Evolutionary conservation across 2,329 filamentous ascomycete genomes (phyloP), one percentile per base, ranked within the genome.

Genomic region (Didymella arachidicola): DNA sequence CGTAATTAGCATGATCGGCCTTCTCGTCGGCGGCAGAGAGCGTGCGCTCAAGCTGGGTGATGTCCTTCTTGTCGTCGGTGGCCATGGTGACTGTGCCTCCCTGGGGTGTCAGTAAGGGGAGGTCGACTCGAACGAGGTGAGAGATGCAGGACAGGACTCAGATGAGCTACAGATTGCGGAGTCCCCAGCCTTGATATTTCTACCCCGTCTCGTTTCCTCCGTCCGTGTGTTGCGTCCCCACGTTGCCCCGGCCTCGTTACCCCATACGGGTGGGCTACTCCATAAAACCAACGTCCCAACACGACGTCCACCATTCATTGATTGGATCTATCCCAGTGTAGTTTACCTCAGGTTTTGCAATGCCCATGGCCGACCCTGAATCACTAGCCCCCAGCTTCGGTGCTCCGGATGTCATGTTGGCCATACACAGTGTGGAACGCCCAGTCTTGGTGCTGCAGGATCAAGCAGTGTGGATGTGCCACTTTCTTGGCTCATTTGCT

Each of bases 1-100:
- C 75, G 62, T 84, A 82, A 82, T 89, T 80, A 60, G 84, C 80
- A 51, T 83, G 79, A 53, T 84, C 83, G 42, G 82, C 82, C 54
- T 82, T 79, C 44, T 78, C 75, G 55, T 81, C 79, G 18, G 73
- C 76, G 18, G 70, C 73, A 1, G 81, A 84, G 49, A 82, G 59
- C 5, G 82, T 80, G 26, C 79, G 76, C 73, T 85, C 83, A 55
- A 86, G 78, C 54, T 83, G 78, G 7, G 75, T 71, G 57, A 79
- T 72, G 45, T 75, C 73, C 47, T 71, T 65, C 62, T 74, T 74
- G 12, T 69, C 59, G 32, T 59, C 58, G 34, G 56, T 54, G 19
- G 56, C 64, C 70, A 72, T 73, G 14, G 48, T 68, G 66, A 57
- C 52, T 45, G 65, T 36, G 41, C 52, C 59, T 62, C 59, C 50